These are phyloP conservation scores for Globisporangium iwayamae DNA, from an alignment of 352 stramenopile species.

Conservation along the genomic window DNA sequence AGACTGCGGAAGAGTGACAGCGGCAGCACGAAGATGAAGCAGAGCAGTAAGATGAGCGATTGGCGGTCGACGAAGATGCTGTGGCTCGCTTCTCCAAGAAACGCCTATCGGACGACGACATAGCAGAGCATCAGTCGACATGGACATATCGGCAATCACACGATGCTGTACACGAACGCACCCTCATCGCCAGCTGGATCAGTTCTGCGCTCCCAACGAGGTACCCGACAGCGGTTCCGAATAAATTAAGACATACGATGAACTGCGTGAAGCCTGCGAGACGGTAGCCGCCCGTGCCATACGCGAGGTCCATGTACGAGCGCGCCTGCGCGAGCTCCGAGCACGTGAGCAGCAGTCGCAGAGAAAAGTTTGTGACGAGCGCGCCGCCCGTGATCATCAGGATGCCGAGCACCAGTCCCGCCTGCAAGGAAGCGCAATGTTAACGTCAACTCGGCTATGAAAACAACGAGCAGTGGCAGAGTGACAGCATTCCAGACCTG, in stretches of 20 bases:
- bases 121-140: neutral
- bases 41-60: constrained; percentile 63
- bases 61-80: constrained; percentile 64
- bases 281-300: constrained; percentile 52
- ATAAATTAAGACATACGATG: constrained; percentile 85
- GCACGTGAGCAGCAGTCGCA: constrained; percentile 76
- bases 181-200: constrained; percentile 61
- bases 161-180: neutral
- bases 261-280: constrained; percentile 73
- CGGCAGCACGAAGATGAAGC: constrained; percentile 62
- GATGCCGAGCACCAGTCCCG: constrained; percentile 69
- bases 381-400: constrained; percentile 62
- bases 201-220: constrained; percentile 79
- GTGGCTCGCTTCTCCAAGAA: constrained; percentile 37
- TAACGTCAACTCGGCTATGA: neutral
- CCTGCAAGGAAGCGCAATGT: constrained; percentile 12
- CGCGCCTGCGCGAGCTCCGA: constrained; percentile 64
- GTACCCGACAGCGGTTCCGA: constrained; percentile 82
- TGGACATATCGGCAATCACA: neutral
- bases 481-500: constrained; percentile 23
- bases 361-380: constrained; percentile 77
- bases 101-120: constrained; percentile 19
- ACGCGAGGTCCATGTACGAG: constrained; percentile 85
- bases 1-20: constrained; percentile 82
- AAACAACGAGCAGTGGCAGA: neutral